Evolutionary conservation across 345 rosid species (phyloP), one percentile per base, ranked within the genome.

Genomic region (Conringia planisiliqua): DNA sequence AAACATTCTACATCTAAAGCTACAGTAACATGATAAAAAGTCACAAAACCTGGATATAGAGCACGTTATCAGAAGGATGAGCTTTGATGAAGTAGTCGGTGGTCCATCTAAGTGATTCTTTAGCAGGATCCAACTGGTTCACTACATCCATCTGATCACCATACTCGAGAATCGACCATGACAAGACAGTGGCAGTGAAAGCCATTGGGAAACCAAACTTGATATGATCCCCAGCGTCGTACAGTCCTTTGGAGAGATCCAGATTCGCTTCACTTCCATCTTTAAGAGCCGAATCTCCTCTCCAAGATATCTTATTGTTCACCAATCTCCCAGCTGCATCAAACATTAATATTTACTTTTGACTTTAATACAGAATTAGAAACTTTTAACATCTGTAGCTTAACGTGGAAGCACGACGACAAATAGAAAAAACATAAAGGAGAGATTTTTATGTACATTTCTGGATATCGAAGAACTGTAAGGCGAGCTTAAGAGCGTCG

Each of bases 181-280:
- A 90, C 68, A 96, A 61, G 35, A 90, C 84, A 0, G 97, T 87
- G 16, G 98, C 97, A 13, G 98, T 92, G 77, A 83, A 96, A 50
- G 99, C 98, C 96, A 96, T 70, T 0, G 99, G 99, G 40, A 92
- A 89, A 43, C 96, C 97, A 79, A 96, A 96, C 79, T 96, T 96
- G 46, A 96, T 88, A 57, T 87, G 89, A 79, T 96, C 99, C 20
- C 99, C 99, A 4, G 99, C 99, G 78, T 95, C 99, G 13, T 86
- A 95, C 87, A 95, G 75, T 35, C 99, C 99, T 76, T 90, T 83
- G 0, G 97, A 88, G 8, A 96, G 90, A 83, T 90, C 97, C 50
- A 88, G 26, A 7, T 71, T 36, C 1, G 81, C 92, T 3, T 72
- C 83, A 27, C 83, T 95, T 56, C 99, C 99, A 78, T 95, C 99